Conservation (phyloP, 2,329 filamentous ascomycete species). For the Alternaria ventricosa region DNA sequence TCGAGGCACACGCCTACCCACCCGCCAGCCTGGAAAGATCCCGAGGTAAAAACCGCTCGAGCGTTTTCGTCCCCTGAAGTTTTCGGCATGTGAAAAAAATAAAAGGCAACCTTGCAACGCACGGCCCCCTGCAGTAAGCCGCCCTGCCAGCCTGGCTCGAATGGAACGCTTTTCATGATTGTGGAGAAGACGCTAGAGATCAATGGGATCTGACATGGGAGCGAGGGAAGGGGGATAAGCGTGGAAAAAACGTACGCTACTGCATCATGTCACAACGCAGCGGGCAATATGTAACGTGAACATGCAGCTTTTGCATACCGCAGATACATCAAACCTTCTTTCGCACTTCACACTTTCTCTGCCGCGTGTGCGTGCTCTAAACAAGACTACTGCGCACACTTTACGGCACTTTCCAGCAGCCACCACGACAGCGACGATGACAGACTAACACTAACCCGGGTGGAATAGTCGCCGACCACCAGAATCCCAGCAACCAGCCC, state of each 20-base stretch:
- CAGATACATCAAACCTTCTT: conserved; percentile 3
- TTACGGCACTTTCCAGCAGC: background rate
- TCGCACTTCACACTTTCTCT: background rate
- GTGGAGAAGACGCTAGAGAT: conserved; percentile 15
- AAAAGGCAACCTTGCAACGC: background rate
- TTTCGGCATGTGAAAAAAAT: conserved; percentile 10
- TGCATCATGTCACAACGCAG: conserved; percentile 11
- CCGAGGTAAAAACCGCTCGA: conserved; percentile 18
- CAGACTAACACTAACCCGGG: background rate
- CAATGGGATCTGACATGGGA: background rate
- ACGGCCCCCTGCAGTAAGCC: background rate
- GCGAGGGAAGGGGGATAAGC: conserved; percentile 7
- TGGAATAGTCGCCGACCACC: background rate
- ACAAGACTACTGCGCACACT: background rate
- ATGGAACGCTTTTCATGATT: conserved; percentile 4
- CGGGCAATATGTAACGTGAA: conserved; percentile 3
- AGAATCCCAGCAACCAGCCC: background rate
- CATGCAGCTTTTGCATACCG: background rate
- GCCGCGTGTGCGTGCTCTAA: background rate
- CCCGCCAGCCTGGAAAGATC: conserved; percentile 18
- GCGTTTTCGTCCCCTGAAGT: background rate
- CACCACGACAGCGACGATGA: background rate
- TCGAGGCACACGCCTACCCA: conserved; percentile 1
- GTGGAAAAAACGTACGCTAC: conserved; percentile 12
- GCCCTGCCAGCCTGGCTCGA: conserved; percentile 3